phyloP scores from a whole-genome alignment of 768 basidiomycete genomes.

The Crepidotus variabilis region DNA sequence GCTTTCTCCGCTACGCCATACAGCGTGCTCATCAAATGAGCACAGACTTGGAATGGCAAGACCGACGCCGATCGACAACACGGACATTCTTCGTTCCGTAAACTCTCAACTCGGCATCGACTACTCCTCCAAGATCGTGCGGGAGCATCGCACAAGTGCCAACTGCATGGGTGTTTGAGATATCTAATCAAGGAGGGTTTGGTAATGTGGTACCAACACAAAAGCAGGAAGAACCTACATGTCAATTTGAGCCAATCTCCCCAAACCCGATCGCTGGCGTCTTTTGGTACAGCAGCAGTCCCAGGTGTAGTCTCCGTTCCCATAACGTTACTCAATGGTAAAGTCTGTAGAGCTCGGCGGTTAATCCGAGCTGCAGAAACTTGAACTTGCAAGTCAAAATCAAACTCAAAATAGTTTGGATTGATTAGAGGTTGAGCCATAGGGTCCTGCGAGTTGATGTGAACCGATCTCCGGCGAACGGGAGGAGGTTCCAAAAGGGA shows the following conservation, averaged over 20 bases:
- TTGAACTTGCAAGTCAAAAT: slow-evolving; percentile 1
- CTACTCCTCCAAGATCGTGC: slow-evolving; percentile 5
- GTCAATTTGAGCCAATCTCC: background rate
- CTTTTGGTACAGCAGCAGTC: background rate
- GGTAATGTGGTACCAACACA: too few species aligned
- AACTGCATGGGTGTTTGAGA: background rate
- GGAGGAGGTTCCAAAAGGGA: background rate
- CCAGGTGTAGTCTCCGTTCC: background rate
- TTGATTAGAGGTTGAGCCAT: background rate
- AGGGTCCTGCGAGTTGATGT: background rate
- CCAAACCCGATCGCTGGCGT: background rate
- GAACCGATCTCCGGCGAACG: background rate
- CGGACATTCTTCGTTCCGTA: slow-evolving; percentile 42
- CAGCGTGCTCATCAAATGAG: slow-evolving; percentile 1
- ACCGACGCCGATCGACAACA: slow-evolving; percentile 46
- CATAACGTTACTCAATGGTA: background rate
- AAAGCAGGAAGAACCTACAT: background rate
- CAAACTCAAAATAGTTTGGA: background rate
- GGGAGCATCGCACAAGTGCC: slow-evolving; percentile 4
- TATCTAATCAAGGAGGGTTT: background rate
- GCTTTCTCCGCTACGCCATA: slow-evolving; percentile 4
- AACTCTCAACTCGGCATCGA: slow-evolving; percentile 1
- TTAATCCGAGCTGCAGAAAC: background rate
- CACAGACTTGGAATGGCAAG: slow-evolving; percentile 31
- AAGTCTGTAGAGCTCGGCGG: background rate